Base-by-base conservation (phyloP, 352 stramenopile genomes). In the Phytophthora cactorum region DNA sequence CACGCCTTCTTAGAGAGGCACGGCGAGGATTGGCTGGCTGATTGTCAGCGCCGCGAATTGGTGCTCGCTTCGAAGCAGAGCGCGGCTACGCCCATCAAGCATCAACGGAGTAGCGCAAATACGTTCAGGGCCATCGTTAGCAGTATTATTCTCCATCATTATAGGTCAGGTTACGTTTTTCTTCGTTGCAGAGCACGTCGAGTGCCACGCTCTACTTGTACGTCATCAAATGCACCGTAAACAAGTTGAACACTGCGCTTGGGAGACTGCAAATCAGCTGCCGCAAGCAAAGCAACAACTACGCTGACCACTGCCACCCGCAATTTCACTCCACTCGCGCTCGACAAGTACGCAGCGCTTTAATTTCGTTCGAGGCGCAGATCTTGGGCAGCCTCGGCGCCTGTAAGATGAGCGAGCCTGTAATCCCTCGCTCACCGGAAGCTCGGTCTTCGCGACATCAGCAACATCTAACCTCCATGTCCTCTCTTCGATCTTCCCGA, bases 91-190 rank as follows among this genome's bases (percentile, higher is more conserved):
- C 15, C 32, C 32, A 64, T 59, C 12, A 55, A 58, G 62, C 14
- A 56, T 49, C 17, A 32, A 47, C 52, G 52, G 36, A 56, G 50
- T 15, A 59, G 43, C 41, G 47, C 45, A 45, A 49, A 61, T 43
- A 50, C 46, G 38, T 61, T 55, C 62, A 69, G 51, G 38, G 59
- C 41, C 55, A 15, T 62, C 51, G 62, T 22, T 68, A 71, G 67
- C 61, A 60, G 46, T 68, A 68, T 68, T 75, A 75, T 68, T 71
- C 68, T 22, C 38, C 62, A 71, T 75, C 68, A 75, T 75, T 72
- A 72, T 75, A 68, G 22, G 68, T 63, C 53, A 75, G 68, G 68
- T 70, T 65, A 45, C 31, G 52, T 72, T 66, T 63, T 22, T 27
- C 9, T 58, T 43, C 45, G 12, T 63, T 36, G 44, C 29, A 27